These are phyloP conservation scores for Eucalyptus erythrocorys DNA, from an alignment of 345 rosid genomes.

Conservation along the genomic window DNA sequence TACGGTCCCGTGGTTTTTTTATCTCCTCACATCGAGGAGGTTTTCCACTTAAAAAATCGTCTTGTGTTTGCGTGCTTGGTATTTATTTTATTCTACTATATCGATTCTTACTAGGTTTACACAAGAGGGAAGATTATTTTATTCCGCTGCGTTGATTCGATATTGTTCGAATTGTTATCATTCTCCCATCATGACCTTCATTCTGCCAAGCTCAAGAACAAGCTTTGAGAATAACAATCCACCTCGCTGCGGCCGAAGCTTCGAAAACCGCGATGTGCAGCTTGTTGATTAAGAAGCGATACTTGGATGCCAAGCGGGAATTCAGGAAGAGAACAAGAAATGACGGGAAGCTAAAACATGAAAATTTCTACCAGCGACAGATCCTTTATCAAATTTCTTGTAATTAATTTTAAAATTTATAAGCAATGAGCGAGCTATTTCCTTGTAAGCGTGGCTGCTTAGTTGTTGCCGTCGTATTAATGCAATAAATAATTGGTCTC, in stretches of 20 bases:
- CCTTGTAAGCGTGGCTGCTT: neutral
- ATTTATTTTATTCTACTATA: no score
- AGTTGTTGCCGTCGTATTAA: neutral
- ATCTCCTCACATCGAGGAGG: no score
- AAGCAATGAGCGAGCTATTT: neutral
- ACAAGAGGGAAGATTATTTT: no score
- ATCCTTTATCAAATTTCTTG: neutral
- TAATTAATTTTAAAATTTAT: neutral
- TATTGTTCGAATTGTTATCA: no score
- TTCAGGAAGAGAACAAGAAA: slow-evolving; percentile 77
- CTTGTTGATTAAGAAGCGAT: slow-evolving; percentile 73
- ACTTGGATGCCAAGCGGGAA: slow-evolving; percentile 53
- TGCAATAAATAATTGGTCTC: neutral
- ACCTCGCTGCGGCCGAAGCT: slow-evolving; percentile 62
- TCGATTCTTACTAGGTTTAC: no score
- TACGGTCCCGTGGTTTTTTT: no score
- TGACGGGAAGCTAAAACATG: slow-evolving; percentile 38
- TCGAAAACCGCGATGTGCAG: slow-evolving; percentile 58
- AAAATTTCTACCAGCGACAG: neutral
- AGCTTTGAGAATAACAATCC: slow-evolving; percentile 49
- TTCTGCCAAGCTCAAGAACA: slow-evolving; percentile 47
- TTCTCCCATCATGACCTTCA: no score
- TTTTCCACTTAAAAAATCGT: no score
- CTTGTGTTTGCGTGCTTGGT: no score
- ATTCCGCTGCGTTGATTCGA: no score